Conservation (phyloP, 305 asterid species). For the Ilex paraguariensis region DNA sequence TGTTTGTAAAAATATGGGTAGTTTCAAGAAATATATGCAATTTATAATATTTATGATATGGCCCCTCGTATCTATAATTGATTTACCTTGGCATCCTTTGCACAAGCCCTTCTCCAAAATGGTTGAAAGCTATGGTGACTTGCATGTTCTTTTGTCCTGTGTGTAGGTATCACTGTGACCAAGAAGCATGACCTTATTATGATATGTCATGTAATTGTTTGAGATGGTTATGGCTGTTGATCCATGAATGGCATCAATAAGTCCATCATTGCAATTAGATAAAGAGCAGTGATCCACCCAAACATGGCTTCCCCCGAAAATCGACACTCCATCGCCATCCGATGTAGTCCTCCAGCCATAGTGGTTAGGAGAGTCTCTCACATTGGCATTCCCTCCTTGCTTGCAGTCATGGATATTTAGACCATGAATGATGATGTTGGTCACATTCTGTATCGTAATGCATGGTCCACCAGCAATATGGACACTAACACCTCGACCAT, state of each 20-base stretch:
- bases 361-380: conserved; percentile 78
- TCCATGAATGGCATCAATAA: conserved; percentile 79
- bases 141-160: conserved; percentile 56
- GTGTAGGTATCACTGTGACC: conserved; percentile 67
- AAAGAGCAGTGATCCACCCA: conserved; percentile 89
- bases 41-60: not conserved
- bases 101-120: conserved; percentile 13
- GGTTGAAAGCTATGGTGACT: too few species aligned
- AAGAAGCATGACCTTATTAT: conserved; percentile 79
- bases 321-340: conserved; percentile 82
- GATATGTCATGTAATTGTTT: conserved; percentile 71
- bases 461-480: conserved; percentile 88
- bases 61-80: too few species aligned
- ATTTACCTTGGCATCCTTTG: too few species aligned
- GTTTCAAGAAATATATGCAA: too few species aligned
- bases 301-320: conserved; percentile 72
- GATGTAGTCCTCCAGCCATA: conserved; percentile 71
- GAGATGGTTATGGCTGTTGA: conserved; percentile 80
- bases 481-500: conserved; percentile 77
- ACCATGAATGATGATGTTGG: conserved; percentile 21
- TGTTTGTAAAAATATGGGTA: too few species aligned
- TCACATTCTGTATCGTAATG: conserved; percentile 64
- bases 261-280: conserved; percentile 67
- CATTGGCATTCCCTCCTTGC: conserved; percentile 75
- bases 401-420: conserved; percentile 58